Percentiles rank a stretch among this genome's conserved stretches.
These are phyloP conservation scores for Saccharomyces hybrid DNA, from an alignment of 1,139 yeast species.

Conservation along the genomic window DNA sequence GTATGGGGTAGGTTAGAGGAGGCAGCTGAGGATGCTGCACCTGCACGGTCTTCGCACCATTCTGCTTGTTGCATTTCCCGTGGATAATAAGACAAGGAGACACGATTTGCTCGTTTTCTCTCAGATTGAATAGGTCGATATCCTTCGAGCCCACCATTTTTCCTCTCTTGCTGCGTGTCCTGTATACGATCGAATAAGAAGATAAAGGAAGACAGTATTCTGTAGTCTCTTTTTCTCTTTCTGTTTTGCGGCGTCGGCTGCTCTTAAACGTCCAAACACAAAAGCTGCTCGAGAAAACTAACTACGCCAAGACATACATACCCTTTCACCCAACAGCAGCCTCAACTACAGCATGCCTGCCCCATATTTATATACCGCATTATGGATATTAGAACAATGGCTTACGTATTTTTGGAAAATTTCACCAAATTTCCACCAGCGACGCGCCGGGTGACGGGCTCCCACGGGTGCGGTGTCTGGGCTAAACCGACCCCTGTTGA, in stretches of 20 bases:
- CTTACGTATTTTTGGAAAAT: background rate
- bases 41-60: conserved; percentile 17
- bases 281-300: background rate
- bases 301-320: background rate
- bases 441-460: background rate
- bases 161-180: background rate
- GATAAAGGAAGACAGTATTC: background rate
- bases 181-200: background rate
- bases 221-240: background rate
- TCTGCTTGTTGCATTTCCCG: conserved; percentile 33
- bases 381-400: background rate
- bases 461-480: background rate
- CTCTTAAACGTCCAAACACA: background rate
- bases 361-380: background rate
- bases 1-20: conserved; percentile 62
- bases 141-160: conserved; percentile 1
- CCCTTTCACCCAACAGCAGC: background rate
- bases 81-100: conserved; percentile 41
- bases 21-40: conserved; percentile 38
- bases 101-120: conserved; percentile 32
- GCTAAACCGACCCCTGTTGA: background rate
- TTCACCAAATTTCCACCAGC: background rate
- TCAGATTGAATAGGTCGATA: conserved; percentile 25
- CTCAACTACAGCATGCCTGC: background rate
- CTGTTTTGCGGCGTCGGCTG: background rate